These are phyloP conservation scores for Phyllosticta citrichinensis DNA, from an alignment of 2,329 filamentous ascomycete species.

Conservation along the genomic window DNA sequence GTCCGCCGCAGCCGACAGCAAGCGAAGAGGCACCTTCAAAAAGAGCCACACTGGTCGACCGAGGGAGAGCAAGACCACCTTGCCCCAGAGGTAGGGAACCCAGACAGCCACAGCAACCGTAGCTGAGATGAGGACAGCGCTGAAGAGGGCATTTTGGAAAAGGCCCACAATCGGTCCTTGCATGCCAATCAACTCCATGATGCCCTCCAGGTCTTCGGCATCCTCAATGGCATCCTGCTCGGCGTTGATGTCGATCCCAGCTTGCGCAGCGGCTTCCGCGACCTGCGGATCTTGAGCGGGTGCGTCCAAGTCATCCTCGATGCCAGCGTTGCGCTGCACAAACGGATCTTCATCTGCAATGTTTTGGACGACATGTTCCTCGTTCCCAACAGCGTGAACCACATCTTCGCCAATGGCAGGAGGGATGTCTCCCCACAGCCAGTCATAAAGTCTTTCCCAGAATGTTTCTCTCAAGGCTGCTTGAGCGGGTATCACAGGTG, in stretches of 20 bases:
- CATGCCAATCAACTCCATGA: constrained; percentile 94
- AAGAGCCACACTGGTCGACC: constrained; percentile 64
- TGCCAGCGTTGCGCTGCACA: constrained; percentile 34
- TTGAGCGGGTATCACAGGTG: neutral
- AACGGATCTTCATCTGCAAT: constrained; percentile 52
- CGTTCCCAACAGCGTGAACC: constrained; percentile 31
- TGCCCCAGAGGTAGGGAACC: constrained; percentile 84
- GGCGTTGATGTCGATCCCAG: constrained; percentile 54
- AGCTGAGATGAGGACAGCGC: constrained; percentile 76
- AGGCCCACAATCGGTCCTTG: constrained; percentile 82
- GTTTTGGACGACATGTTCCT: constrained; percentile 51
- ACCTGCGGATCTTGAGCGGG: constrained; percentile 44
- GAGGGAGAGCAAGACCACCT: constrained; percentile 67
- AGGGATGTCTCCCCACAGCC: constrained; percentile 40
- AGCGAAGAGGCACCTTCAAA: constrained; percentile 58
- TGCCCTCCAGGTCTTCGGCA: constrained; percentile 88
- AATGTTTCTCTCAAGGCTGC: neutral
- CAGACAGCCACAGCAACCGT: constrained; percentile 82
- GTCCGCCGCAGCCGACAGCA: constrained; percentile 65
- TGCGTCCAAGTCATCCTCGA: constrained; percentile 21
- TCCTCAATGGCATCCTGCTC: constrained; percentile 65
- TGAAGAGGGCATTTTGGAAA: constrained; percentile 92
- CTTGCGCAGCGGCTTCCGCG: constrained; percentile 54
- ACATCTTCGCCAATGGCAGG: constrained; percentile 16
- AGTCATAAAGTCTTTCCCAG: constrained; percentile 30